Evolutionary conservation across 768 basidiomycete species (phyloP).

Genomic region (Porpolomopsis calyptriformis): DNA sequence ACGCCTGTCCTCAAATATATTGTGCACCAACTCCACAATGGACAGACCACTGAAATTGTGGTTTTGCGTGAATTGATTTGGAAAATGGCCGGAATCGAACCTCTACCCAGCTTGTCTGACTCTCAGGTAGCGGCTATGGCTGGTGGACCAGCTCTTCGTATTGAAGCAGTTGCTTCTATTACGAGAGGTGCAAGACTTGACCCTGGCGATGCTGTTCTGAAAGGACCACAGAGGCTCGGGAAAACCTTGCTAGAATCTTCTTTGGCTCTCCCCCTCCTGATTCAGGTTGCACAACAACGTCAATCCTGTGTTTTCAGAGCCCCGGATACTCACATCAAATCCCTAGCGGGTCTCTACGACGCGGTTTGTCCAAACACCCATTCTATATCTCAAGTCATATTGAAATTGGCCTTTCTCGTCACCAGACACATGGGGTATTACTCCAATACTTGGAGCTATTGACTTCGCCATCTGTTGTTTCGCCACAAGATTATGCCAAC

Average conservation of each 20-base stretch:
- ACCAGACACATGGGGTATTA: conserved; percentile 81
- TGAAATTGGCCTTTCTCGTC: not conserved
- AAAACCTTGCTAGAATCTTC: conserved; percentile 55
- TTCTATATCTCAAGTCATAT: conserved; percentile 9
- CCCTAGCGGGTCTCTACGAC: conserved; percentile 80
- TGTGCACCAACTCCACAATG: conserved; percentile 78
- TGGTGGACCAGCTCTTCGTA: conserved; percentile 76
- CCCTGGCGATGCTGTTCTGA: conserved; percentile 50
- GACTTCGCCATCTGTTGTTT: conserved; percentile 56
- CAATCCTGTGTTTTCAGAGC: conserved; percentile 74
- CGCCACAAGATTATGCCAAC: conserved; percentile 61
- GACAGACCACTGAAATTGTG: conserved; percentile 78
- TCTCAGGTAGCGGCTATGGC: conserved; percentile 84
- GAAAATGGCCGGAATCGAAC: conserved; percentile 93
- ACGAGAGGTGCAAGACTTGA: conserved; percentile 69
- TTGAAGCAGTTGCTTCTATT: conserved; percentile 76
- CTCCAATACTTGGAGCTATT: conserved; percentile 89
- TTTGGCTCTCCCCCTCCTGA: conserved; percentile 78
- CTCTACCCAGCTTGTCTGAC: conserved; percentile 81
- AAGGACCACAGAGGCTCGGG: conserved; percentile 59
- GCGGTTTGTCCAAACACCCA: conserved; percentile 42
- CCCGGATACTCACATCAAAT: conserved; percentile 71
- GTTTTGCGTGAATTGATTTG: conserved; percentile 88
- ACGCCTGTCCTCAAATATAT: conserved; percentile 82
- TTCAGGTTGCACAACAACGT: conserved; percentile 87